Evolutionary conservation across 1,284 basidiomycete species (phyloP), one percentile per base, ranked within the genome.

Genomic region (Sphaerobolus stellatus): DNA sequence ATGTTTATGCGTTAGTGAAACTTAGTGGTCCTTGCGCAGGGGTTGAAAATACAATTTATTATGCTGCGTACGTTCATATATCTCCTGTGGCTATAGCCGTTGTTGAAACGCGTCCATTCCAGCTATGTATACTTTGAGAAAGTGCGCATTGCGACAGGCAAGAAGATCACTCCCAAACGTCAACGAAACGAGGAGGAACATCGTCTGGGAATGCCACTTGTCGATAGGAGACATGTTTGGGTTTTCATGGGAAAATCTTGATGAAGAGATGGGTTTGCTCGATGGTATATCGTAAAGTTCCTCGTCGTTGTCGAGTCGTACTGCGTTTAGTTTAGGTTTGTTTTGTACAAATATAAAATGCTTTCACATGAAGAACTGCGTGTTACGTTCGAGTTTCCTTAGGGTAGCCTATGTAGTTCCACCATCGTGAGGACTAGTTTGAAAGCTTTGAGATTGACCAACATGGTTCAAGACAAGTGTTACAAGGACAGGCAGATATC

Each of bases 61-160:
- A 73, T 45, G 69, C 71, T 29, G 78, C 75, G 74, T 78, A 65
- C 38, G 75, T 62, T 6, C 18, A 43, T n/a, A 48, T n/a, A 18
- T 38, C 30, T 25, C 6, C 48, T 18, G 20, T 29, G 53, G 27
- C 27, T 18, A 8, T 38, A n/a, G n/a, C 18, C 14, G n/a, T 24
- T 11, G n/a, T 31, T 46, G 29, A 52, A 48, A 49, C 5, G 48
- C 38, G 3, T 48, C 48, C 31, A 13, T 31, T 24, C 3, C 53
- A 77, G 74, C 33, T 78, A 77, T 58, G 66, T 74, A 20, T 79
- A 78, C 68, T 80, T 79, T 48, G 78, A 80, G 58, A 79, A 78
- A 62, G 64, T 72, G 31, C 68, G 75, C 36, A 75, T 78, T 58
- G 61, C 70, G 0, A 71, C 75, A 48, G 75, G 73, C n/a, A 79